Conservation (phyloP, 495 filamentous ascomycete species). For the Xylaria flabelliformis region DNA sequence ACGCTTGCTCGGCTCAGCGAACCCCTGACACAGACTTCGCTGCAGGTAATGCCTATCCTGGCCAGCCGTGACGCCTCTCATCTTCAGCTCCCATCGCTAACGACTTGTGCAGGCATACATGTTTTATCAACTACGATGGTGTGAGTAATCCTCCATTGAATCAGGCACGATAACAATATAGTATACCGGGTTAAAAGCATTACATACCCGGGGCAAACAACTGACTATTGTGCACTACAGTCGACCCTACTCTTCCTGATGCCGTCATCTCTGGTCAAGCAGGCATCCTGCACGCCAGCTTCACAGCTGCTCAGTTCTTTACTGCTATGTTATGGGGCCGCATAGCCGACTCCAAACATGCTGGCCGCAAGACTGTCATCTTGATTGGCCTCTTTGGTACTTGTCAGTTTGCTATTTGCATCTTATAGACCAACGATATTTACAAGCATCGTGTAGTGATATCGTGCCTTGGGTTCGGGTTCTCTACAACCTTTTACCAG, state of each 20-base stretch:
- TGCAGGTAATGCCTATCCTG: conserved; percentile 55
- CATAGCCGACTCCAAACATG: conserved; percentile 70
- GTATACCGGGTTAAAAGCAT: background rate
- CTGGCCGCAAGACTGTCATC: conserved; percentile 78
- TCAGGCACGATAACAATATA: no score
- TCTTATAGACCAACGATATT: background rate
- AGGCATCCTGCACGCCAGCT: conserved; percentile 78
- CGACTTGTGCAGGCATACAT: conserved; percentile 64
- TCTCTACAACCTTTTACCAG: conserved; percentile 72
- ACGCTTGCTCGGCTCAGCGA: conserved; percentile 78
- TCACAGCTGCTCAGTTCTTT: conserved; percentile 82
- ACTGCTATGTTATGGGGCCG: conserved; percentile 88
- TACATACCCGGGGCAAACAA: background rate
- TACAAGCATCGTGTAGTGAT: conserved; percentile 48
- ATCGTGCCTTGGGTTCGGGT: conserved; percentile 81
- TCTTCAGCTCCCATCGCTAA: conserved; percentile 26
- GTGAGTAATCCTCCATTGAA: background rate
- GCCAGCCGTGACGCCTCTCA: background rate
- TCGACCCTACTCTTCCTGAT: conserved; percentile 67
- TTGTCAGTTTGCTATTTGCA: conserved; percentile 34
- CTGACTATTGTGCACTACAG: conserved; percentile 8
- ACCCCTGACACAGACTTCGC: conserved; percentile 76
- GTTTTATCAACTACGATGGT: conserved; percentile 79
- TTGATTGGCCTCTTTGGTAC: conserved; percentile 78
- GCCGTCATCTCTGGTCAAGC: conserved; percentile 77